Percentiles rank a stretch among this genome's conserved stretches.
Evolutionary conservation across 176 grass and related monocot genomes (phyloP).

Genomic region (Oryza meridionalis): DNA sequence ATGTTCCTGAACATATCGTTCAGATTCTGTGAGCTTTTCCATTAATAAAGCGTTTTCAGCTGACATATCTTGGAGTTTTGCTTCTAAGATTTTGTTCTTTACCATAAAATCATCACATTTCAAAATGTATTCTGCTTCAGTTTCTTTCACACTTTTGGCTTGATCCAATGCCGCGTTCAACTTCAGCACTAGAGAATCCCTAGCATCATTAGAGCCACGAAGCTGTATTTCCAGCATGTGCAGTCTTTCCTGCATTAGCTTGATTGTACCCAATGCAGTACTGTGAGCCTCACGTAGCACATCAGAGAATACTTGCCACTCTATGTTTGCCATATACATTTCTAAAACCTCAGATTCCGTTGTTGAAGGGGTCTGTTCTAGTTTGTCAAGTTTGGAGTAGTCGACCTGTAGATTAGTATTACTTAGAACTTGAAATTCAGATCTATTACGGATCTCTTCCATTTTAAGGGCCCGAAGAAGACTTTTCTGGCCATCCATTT

Average conservation of each 20-base stretch:
- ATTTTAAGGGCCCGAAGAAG: slow-evolving; percentile 39
- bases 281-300: slow-evolving; percentile 64
- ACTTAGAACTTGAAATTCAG: slow-evolving; percentile 37
- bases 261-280: slow-evolving; percentile 61
- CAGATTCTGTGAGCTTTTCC: slow-evolving; percentile 54
- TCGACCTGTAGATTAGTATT: slow-evolving; percentile 50
- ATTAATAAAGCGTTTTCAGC: slow-evolving; percentile 55
- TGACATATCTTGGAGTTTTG: slow-evolving; percentile 75
- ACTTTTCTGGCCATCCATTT: slow-evolving; percentile 49
- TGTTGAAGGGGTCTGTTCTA: slow-evolving; percentile 36
- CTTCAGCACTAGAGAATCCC: slow-evolving; percentile 55
- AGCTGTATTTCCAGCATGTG: slow-evolving; percentile 69
- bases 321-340: slow-evolving; percentile 55
- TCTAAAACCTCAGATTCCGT: slow-evolving; percentile 72
- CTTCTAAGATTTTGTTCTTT: slow-evolving; percentile 83
- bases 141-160: slow-evolving; percentile 66
- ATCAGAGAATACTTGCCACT: slow-evolving; percentile 81
- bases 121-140: slow-evolving; percentile 62
- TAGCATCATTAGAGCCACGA: slow-evolving; percentile 58
- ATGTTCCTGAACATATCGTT: slow-evolving; percentile 55
- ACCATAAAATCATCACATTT: slow-evolving; percentile 76
- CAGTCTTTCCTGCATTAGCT: slow-evolving; percentile 55
- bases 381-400: slow-evolving; percentile 22
- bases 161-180: slow-evolving; percentile 63
- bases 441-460: slow-evolving; percentile 52